Evolutionary conservation across 2,329 filamentous ascomycete species (phyloP).

Genomic region (Ceratocystis harringtonii): DNA sequence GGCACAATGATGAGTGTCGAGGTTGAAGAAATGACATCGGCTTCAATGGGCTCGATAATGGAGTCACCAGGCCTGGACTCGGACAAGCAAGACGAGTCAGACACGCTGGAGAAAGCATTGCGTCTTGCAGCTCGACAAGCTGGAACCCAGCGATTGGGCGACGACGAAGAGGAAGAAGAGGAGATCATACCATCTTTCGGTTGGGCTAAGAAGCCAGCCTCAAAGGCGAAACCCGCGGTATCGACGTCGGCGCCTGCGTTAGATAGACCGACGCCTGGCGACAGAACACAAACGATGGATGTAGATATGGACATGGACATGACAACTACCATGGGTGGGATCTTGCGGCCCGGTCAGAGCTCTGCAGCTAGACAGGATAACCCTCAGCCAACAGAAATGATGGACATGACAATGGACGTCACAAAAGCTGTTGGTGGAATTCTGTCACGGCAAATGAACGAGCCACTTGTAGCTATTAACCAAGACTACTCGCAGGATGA

Average conservation of each 20-base stretch:
- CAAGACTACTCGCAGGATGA: constrained; percentile 30
- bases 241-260: constrained; percentile 16
- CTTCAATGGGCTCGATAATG: constrained; percentile 47
- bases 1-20: constrained; percentile 74
- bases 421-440: constrained; percentile 73
- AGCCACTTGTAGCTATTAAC: constrained; percentile 20
- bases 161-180: constrained; percentile 34
- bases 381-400: constrained; percentile 39
- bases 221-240: background rate
- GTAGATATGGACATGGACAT: constrained; percentile 41
- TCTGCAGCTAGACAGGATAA: background rate
- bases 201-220: constrained; percentile 45
- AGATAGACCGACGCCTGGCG: background rate
- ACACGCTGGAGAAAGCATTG: constrained; percentile 65
- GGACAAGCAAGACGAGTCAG: constrained; percentile 41
- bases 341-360: background rate
- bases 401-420: constrained; percentile 92
- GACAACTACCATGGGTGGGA: constrained; percentile 41
- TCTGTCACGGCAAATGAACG: constrained; percentile 32
- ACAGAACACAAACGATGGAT: constrained; percentile 24
- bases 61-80: constrained; percentile 33
- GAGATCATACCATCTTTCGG: constrained; percentile 64
- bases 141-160: constrained; percentile 53
- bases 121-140: constrained; percentile 61
- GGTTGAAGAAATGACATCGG: constrained; percentile 59